Percentiles rank a stretch among this genome's conserved stretches.
Conservation (phyloP, 1,284 basidiomycete species). For the Somion occarium region DNA sequence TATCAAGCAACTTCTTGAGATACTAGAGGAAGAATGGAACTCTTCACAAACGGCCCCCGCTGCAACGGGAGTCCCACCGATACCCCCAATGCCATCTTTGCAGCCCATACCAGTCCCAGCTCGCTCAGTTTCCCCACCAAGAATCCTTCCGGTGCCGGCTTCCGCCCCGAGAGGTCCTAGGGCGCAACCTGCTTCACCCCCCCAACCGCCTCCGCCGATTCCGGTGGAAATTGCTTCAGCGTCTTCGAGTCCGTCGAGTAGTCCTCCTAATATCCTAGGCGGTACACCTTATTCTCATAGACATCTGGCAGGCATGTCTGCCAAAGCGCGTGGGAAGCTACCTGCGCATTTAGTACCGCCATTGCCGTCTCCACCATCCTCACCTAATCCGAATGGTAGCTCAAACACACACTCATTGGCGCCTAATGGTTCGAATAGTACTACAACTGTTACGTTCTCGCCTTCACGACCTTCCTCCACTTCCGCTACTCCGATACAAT, state of each 20-base stretch:
- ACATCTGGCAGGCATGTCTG: not conserved
- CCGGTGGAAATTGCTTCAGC: not conserved
- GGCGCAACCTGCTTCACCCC: not conserved
- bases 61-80: constrained; percentile 1
- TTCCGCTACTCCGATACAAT: not conserved
- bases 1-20: constrained; percentile 47
- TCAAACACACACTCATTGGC: too few species aligned
- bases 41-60: not conserved
- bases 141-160: constrained; percentile 10
- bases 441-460: not conserved
- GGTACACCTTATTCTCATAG: not conserved
- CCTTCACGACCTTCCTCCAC: not conserved
- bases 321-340: constrained; percentile 1
- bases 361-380: not conserved
- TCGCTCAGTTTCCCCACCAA: constrained; percentile 14
- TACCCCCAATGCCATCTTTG: not conserved
- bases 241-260: not conserved
- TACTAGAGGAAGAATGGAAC: constrained; percentile 46
- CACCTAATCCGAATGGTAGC: too few species aligned
- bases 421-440: not conserved
- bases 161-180: constrained; percentile 12
- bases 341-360: not conserved
- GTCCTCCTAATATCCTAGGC: not conserved
- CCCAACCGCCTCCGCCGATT: not conserved
- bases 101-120: constrained; percentile 7